These are phyloP conservation scores for Fusarium hainanense DNA, from an alignment of 2,329 filamentous ascomycete species.

Conservation along the genomic window DNA sequence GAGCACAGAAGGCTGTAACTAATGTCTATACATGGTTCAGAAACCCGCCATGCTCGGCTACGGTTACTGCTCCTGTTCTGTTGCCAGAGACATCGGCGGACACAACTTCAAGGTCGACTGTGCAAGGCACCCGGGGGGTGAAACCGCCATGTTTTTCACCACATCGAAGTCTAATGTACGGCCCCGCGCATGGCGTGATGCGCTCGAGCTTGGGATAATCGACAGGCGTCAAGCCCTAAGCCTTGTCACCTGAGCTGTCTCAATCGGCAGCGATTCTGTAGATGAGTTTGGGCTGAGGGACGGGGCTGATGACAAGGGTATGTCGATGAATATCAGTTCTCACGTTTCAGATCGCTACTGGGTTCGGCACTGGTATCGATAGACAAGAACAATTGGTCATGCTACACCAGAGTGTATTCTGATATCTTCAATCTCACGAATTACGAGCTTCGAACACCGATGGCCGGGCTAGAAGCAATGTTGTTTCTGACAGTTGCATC, in stretches of 20 bases:
- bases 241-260: slow-evolving; percentile 19
- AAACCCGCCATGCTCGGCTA: slow-evolving; percentile 40
- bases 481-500: slow-evolving; percentile 34
- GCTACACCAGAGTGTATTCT: slow-evolving; percentile 18
- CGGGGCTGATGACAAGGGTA: slow-evolving; percentile 13
- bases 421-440: slow-evolving; percentile 36
- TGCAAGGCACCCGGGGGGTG: slow-evolving; percentile 40
- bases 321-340: slow-evolving; percentile 28
- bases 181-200: slow-evolving; percentile 20
- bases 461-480: slow-evolving; percentile 18
- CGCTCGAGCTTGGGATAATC: slow-evolving; percentile 11
- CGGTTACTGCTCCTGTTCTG: slow-evolving; percentile 39
- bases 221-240: slow-evolving; percentile 8
- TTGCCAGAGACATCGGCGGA: slow-evolving; percentile 21
- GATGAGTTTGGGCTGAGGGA: slow-evolving; percentile 25
- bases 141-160: slow-evolving; percentile 39
- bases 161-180: slow-evolving; percentile 30
- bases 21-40: slow-evolving; percentile 25
- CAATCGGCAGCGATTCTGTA: slow-evolving; percentile 15
- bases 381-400: slow-evolving; percentile 27
- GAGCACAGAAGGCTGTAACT: slow-evolving; percentile 27
- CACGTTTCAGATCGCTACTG: slow-evolving; percentile 35
- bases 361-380: slow-evolving; percentile 29
- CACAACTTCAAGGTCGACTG: slow-evolving; percentile 17
- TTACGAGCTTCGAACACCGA: slow-evolving; percentile 27